A percentile compares a stretch with the other conserved stretches of the same genome.
These are phyloP conservation scores for Candida suzukii DNA, from an alignment of 805 yeast species.

Conservation along the genomic window DNA sequence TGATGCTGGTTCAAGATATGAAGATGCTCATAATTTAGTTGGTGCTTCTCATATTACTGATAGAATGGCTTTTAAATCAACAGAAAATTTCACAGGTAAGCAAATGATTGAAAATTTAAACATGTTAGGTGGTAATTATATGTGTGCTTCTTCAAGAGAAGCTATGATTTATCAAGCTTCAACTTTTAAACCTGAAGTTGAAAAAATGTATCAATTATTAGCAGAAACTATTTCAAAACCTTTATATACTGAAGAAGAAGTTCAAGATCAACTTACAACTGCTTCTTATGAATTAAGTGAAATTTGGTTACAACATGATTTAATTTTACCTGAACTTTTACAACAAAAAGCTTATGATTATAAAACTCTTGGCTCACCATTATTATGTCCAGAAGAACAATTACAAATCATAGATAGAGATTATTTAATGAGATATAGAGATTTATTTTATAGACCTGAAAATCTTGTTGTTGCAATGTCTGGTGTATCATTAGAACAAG, in stretches of 20 bases:
- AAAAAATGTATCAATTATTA: conserved; percentile 66
- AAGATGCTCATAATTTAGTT: conserved; percentile 41
- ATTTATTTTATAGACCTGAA: conserved; percentile 66
- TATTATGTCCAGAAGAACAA: conserved; percentile 71
- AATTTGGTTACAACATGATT: conserved; percentile 75
- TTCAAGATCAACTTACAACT: conserved; percentile 64
- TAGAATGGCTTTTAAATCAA: conserved; percentile 77
- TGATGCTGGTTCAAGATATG: conserved; percentile 87
- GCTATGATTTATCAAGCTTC: conserved; percentile 91
- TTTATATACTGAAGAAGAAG: conserved; percentile 55
- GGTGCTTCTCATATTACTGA: conserved; percentile 85
- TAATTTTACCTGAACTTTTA: conserved; percentile 82
- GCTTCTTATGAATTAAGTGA: conserved; percentile 80
- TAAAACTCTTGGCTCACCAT: conserved; percentile 78
- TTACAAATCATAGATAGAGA: conserved; percentile 47
- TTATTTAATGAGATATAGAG: conserved; percentile 51
- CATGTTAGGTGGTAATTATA: conserved; percentile 85
- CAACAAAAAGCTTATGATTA: conserved; percentile 74
- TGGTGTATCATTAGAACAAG: conserved; percentile 69
- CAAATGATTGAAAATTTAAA: conserved; percentile 74
- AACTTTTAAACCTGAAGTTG: conserved; percentile 82
- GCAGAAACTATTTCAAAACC: conserved; percentile 78
- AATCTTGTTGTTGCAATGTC: conserved; percentile 80
- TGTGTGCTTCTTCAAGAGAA: conserved; percentile 89
- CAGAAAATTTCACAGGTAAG: conserved; percentile 47